Conservation (phyloP, 192 early-diverging fungal species). For the Chytriomyces sp. region DNA sequence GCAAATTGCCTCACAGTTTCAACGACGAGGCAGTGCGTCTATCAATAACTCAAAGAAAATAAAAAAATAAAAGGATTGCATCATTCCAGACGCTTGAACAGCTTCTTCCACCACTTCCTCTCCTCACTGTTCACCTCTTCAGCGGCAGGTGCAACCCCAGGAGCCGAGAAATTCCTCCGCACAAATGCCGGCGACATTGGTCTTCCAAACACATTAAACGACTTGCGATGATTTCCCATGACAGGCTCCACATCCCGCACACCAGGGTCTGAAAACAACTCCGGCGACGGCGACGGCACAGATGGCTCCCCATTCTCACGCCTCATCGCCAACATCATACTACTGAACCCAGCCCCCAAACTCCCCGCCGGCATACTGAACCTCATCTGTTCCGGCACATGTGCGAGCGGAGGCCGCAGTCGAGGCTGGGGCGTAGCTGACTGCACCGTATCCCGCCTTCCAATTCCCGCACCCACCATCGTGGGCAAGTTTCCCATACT, state of each 20-base stretch:
- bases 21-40: not conserved
- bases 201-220: slow-evolving; percentile 20
- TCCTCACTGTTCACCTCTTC: slow-evolving; percentile 17
- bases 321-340: not conserved
- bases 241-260: not conserved
- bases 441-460: not conserved
- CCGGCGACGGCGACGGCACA: not conserved
- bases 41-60: not conserved
- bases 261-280: not conserved
- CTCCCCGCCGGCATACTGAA: not conserved
- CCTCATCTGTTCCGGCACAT: not conserved
- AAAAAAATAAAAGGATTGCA: not conserved
- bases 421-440: too few relatives aligned
- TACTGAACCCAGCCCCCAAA: not conserved
- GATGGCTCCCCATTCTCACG: not conserved
- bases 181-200: not conserved
- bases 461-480: not conserved
- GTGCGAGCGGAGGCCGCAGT: not conserved
- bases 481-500: not conserved
- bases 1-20: not conserved
- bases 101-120: slow-evolving; percentile 30
- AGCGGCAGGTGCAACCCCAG: too few relatives aligned
- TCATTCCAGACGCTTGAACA: slow-evolving; percentile 8
- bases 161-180: too few relatives aligned
- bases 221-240: slow-evolving; percentile 14